These are phyloP conservation scores for Umbelopsis vinacea DNA, from an alignment of 192 early-diverging fungal species.

Conservation along the genomic window DNA sequence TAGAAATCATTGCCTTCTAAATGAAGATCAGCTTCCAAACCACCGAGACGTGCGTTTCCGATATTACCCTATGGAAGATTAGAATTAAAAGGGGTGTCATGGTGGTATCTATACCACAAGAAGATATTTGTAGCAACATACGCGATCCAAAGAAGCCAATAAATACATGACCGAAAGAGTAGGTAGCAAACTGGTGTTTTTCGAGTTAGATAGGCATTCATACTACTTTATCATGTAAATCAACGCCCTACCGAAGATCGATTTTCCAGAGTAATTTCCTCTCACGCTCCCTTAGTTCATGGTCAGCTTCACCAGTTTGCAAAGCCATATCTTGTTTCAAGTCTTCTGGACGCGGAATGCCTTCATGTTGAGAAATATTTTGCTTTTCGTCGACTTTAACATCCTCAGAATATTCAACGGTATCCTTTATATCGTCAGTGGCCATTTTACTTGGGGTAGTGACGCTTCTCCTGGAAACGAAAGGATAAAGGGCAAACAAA, in stretches of 20 bases:
- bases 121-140: background rate
- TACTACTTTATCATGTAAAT: background rate
- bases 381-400: background rate
- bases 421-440: background rate
- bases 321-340: background rate
- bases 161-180: constrained; percentile 5
- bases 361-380: background rate
- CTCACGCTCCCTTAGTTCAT: constrained; percentile 13
- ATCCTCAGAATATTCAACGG: background rate
- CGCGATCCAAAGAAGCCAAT: constrained; percentile 14
- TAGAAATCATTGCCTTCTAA: constrained; percentile 38
- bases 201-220: background rate
- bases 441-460: background rate
- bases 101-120: background rate
- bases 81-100: background rate
- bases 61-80: constrained; percentile 25
- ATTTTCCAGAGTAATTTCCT: constrained; percentile 20
- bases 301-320: background rate
- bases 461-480: background rate
- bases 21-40: constrained; percentile 35
- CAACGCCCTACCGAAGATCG: constrained; percentile 7
- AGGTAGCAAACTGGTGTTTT: background rate
- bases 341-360: constrained; percentile 2
- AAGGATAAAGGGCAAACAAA: background rate
- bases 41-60: constrained; percentile 34